These are phyloP conservation scores for Saturnispora zaruensis DNA, from an alignment of 805 yeast genomes.

Conservation along the genomic window DNA sequence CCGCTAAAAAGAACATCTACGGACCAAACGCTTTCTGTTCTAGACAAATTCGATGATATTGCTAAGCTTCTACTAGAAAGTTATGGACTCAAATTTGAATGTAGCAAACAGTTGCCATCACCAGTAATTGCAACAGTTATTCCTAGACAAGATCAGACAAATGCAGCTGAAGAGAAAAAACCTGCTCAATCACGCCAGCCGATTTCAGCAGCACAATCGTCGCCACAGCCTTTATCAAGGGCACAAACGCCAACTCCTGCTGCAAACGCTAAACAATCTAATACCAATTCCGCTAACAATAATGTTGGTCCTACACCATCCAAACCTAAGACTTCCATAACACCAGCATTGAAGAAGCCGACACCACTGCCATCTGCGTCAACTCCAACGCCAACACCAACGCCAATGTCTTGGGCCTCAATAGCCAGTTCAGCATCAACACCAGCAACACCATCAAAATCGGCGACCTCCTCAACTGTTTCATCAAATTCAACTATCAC, in stretches of 20 bases:
- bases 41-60: neutral
- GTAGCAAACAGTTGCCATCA: slow-evolving; percentile 7
- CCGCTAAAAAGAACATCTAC: slow-evolving; percentile 15
- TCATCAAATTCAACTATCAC: slow-evolving; percentile 3
- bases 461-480: slow-evolving; percentile 4
- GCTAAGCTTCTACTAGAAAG: neutral
- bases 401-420: slow-evolving; percentile 3
- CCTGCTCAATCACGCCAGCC: neutral
- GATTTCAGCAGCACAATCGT: neutral
- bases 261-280: neutral
- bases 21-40: neutral
- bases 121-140: neutral
- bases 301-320: neutral
- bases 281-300: neutral
- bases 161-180: neutral
- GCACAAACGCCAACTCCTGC: neutral
- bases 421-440: slow-evolving; percentile 7
- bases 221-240: neutral
- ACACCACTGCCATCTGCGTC: too few species aligned
- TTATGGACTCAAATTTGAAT: slow-evolving; percentile 2
- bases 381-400: slow-evolving; percentile 1
- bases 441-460: neutral
- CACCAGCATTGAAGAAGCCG: neutral
- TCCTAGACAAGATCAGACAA: neutral
- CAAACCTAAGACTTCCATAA: neutral